Base-by-base conservation (phyloP, 257 asterid species). In the Solanum dulcamara region DNA sequence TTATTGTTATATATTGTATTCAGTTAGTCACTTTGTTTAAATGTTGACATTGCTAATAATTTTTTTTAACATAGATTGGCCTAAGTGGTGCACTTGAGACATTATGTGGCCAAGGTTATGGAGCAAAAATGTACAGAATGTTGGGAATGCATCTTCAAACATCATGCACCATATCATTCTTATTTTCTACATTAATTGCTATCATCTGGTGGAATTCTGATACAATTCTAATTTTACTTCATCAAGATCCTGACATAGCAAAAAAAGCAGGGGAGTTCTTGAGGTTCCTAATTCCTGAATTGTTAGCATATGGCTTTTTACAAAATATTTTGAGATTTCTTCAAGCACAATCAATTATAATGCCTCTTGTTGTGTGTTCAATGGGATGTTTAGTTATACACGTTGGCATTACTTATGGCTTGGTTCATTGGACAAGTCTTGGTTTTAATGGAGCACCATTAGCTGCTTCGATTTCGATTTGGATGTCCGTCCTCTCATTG, bases 161-260 rank as follows among this genome's bases (percentile, higher is more conserved):
- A 66, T 66, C 74, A 66, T 94, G 95, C 91, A 72, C 93, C 51
- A 85, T 93, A 66, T 89, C 98, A 2, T 5, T 88, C 82, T 17
- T 86, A 60, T 92, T 89, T 86, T 44, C 89, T 11, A 22, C 84
- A 8, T 22, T 75, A 1, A 87, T 94, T 7, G 89, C 97, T 0
- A 42, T 93, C 24, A 55, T 94, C 15, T 95, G 98, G 98, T 93
- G 94, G 93, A 89, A 51, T 62, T 93, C 97, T 0, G 95, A 90
- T 24, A 7, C 6, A 33, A 50, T 95, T 24, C 86, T 95, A 9
- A 85, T 32, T 20, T 66, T 91, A 7, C 83, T 95, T 22, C 94
- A 66, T 26, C 98, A 95, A 90, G 95, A 95, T 4, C 92, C 92
- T 85, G 80, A 35, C 55, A 93, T 94, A 53, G 87, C 98, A 24